These are phyloP conservation scores for Meyerozyma sp. DNA, from an alignment of 1,139 yeast species.

Conservation along the genomic window DNA sequence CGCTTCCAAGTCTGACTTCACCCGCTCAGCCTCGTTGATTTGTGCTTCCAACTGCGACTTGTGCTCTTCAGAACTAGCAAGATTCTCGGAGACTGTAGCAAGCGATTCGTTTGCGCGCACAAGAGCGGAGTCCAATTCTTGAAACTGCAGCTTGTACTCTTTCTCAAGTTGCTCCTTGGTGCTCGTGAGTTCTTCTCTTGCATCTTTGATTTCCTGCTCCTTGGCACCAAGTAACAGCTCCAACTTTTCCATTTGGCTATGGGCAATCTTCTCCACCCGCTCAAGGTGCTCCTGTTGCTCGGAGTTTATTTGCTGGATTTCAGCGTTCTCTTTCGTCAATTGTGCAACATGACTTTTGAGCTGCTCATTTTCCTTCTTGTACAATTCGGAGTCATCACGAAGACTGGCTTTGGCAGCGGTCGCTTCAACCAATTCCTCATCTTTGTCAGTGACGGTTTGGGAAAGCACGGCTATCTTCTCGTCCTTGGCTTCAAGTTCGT, in stretches of 20 bases:
- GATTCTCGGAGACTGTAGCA: neutral
- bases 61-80: neutral
- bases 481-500: neutral
- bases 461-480: conserved; percentile 5
- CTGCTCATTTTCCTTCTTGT: conserved; percentile 10
- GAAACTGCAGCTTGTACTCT: neutral
- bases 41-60: conserved; percentile 16
- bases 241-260: conserved; percentile 16
- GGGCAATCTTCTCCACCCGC: conserved; percentile 17
- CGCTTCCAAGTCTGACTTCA: conserved; percentile 11
- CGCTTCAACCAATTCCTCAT: conserved; percentile 4
- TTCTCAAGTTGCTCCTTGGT: neutral
- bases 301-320: conserved; percentile 13
- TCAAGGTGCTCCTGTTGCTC: conserved; percentile 18
- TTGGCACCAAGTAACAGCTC: conserved; percentile 11
- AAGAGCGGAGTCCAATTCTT: neutral
- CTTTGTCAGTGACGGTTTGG: conserved; percentile 6
- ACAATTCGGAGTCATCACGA: conserved; percentile 1
- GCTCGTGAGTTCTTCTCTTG: neutral
- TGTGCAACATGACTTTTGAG: conserved; percentile 8
- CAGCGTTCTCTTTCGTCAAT: conserved; percentile 4
- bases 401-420: conserved; percentile 1
- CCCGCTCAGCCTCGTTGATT: conserved; percentile 15
- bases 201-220: neutral
- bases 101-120: neutral